A percentile compares a stretch with the other conserved stretches of the same genome.
These are phyloP conservation scores for Jackrogersella minutella DNA, from an alignment of 495 filamentous ascomycete species.

Conservation along the genomic window DNA sequence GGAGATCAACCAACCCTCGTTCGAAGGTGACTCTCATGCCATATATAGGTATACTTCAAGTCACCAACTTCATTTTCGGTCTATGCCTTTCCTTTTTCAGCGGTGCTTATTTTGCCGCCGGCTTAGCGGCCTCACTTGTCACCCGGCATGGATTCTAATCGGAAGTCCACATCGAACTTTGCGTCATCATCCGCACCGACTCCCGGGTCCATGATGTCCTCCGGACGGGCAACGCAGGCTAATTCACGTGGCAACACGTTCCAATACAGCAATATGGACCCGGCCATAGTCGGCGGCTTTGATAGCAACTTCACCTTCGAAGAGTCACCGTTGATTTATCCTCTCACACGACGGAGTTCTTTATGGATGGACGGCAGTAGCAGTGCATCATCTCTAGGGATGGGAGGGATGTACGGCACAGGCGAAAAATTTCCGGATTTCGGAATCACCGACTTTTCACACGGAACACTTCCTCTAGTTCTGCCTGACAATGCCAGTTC, in stretches of 20 bases:
- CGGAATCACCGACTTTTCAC: slow-evolving; percentile 5
- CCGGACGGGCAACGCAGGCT: background rate
- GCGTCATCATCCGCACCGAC: background rate
- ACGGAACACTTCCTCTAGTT: background rate
- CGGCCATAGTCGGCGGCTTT: background rate
- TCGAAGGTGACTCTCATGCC: background rate
- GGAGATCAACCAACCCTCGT: background rate
- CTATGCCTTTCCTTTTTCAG: background rate
- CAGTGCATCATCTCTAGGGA: slow-evolving; percentile 8
- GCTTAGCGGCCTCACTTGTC: background rate
- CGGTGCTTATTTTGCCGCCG: background rate
- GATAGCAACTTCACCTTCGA: slow-evolving; percentile 8
- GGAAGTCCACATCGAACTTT: background rate
- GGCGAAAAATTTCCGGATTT: slow-evolving; percentile 18
- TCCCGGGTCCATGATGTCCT: background rate
- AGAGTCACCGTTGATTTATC: background rate
- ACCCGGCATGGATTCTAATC: slow-evolving; percentile 7
- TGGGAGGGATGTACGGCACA: slow-evolving; percentile 1
- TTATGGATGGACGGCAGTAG: slow-evolving; percentile 18
- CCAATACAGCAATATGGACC: slow-evolving; percentile 6
- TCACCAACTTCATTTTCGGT: background rate
- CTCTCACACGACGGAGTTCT: slow-evolving; percentile 13
- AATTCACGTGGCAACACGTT: background rate
- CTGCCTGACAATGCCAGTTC: slow-evolving; percentile 8
- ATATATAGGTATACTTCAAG: background rate